Conservation (phyloP, 1,139 yeast species). For the Yamadazyma oceani region DNA sequence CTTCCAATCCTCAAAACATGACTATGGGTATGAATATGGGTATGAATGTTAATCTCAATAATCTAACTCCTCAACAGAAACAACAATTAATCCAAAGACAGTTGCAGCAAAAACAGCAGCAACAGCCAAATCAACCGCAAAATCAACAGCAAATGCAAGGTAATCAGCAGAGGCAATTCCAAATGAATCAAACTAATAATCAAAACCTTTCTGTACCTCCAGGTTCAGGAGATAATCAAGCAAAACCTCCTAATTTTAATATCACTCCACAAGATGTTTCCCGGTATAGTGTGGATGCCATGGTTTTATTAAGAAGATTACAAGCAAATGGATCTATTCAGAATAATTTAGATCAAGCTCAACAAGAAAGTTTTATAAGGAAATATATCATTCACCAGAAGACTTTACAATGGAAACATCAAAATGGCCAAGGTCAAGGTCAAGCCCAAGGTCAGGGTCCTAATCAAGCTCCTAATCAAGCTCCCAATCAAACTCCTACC, state of each 20-base stretch:
- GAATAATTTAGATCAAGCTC: slow-evolving; percentile 28
- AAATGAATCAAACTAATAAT: slow-evolving; percentile 13
- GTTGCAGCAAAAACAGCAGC: slow-evolving; percentile 24
- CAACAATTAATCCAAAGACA: slow-evolving; percentile 38
- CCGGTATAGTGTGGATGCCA: slow-evolving; percentile 44
- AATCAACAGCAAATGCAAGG: slow-evolving; percentile 15
- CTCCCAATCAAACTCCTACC: slow-evolving; percentile 2
- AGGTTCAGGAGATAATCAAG: too few relatives aligned
- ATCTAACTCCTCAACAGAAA: slow-evolving; percentile 37
- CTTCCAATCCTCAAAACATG: slow-evolving; percentile 7
- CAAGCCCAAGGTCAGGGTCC: slow-evolving; percentile 4
- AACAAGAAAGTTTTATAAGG: slow-evolving; percentile 41
- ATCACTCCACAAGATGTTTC: slow-evolving; percentile 44
- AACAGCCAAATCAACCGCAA: slow-evolving; percentile 6
- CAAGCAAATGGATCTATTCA: slow-evolving; percentile 42
- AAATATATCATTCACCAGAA: slow-evolving; percentile 46
- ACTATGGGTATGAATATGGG: slow-evolving; percentile 6
- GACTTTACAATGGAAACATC: slow-evolving; percentile 42
- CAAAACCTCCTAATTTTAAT: slow-evolving; percentile 38
- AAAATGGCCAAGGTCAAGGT: slow-evolving; percentile 21
- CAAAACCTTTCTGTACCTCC: too few relatives aligned
- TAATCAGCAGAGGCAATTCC: slow-evolving; percentile 8
- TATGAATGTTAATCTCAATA: slow-evolving; percentile 20
- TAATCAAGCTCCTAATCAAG: slow-evolving; percentile 1
- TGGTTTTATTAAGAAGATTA: slow-evolving; percentile 36